phyloP scores from a whole-genome alignment of 2,329 filamentous ascomycete species.

The Ceratocystiopsis minuta region DNA sequence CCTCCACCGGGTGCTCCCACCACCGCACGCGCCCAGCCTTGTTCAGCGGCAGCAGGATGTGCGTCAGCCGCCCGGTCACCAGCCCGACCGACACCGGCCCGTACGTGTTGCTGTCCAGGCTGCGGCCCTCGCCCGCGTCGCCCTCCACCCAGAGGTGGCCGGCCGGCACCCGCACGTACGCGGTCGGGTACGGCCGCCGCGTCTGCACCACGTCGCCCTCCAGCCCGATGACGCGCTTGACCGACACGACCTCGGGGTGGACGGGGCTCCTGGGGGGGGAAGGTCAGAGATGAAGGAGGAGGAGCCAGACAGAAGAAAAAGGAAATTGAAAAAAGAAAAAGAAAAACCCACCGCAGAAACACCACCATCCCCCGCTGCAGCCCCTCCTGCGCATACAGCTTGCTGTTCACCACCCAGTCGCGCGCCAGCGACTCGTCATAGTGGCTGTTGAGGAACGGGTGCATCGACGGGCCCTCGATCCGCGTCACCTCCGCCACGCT shows the following conservation, averaged over 20 bases:
- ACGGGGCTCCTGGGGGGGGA: conserved; percentile 41
- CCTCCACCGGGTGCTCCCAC: conserved; percentile 27
- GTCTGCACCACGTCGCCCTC: conserved; percentile 62
- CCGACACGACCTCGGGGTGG: conserved; percentile 47
- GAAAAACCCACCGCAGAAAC: conserved; percentile 38
- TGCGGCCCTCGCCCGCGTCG: conserved; percentile 54
- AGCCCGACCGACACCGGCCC: conserved; percentile 64
- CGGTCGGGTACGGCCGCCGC: conserved; percentile 37
- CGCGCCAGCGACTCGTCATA: conserved; percentile 34
- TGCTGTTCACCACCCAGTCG: conserved; percentile 41
- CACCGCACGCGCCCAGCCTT: conserved; percentile 39
- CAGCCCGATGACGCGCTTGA: conserved; percentile 72
- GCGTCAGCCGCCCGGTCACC: conserved; percentile 56
- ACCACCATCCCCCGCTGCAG: conserved; percentile 58
- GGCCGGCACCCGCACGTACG: conserved; percentile 47
- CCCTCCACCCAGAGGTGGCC: conserved; percentile 94
- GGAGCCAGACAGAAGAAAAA: neutral
- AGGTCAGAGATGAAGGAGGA: too few relatives aligned
- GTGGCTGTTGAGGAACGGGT: conserved; percentile 54
- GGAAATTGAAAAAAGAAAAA: neutral
- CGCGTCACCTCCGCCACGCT: conserved; percentile 39
- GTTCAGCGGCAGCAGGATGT: conserved; percentile 50
- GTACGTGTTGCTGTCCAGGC: conserved; percentile 74
- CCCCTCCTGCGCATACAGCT: conserved; percentile 37
- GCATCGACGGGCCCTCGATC: conserved; percentile 53